Evolutionary conservation across 75 land plant genomes (phyloP), one percentile per base, ranked within the genome.

Genomic region (Adiantum capillusveneris): DNA sequence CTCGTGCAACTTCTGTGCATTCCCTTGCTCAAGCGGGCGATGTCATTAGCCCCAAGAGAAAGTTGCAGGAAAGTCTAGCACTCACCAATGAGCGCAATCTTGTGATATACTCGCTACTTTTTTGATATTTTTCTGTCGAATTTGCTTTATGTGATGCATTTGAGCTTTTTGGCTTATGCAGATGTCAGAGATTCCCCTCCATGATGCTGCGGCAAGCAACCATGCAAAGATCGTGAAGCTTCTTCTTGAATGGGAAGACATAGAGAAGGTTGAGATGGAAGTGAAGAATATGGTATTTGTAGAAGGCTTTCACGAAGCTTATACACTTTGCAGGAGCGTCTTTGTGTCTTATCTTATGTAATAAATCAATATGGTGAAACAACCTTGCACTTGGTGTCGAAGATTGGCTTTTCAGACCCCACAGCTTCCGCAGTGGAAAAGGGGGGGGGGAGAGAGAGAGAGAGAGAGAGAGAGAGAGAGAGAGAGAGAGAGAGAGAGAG

Each of bases 311-410:
- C 9, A 14, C 9, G 14, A 41, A 41, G 14, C 43, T 9, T 41
- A 41, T 9, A 41, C 43, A 9, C 14, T 41, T 14, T 14, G 9
- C 43, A 14, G 12, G 12, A 9, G 9, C 43, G 9, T 9, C 43
- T 41, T 14, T 41, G 43, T 41, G 14, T 41, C 14, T 41, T 41
- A 9, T 41, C 34, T 57, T 57, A 6, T 74, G 90, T 41, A 91
- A 87, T 65, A 84, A 87, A 78, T 36, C 75, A 90, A 91, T 86
- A 90, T 75, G 96, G 96, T 44, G 96, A 91, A 65, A 87, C 97
- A 29, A 85, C 97, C 30, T 60, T 91, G 63, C 97, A 91, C 50
- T 76, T 91, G 80, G 93, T 93, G 20, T 74, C 97, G 44, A 91
- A 91, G 69, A 87, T 84, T 80, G 86, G 92, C 18, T 84, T 74